Percentiles rank a stretch among this genome's conserved stretches.
phyloP scores from a whole-genome alignment of 345 rosid species.

The Gossypium anomalum region DNA sequence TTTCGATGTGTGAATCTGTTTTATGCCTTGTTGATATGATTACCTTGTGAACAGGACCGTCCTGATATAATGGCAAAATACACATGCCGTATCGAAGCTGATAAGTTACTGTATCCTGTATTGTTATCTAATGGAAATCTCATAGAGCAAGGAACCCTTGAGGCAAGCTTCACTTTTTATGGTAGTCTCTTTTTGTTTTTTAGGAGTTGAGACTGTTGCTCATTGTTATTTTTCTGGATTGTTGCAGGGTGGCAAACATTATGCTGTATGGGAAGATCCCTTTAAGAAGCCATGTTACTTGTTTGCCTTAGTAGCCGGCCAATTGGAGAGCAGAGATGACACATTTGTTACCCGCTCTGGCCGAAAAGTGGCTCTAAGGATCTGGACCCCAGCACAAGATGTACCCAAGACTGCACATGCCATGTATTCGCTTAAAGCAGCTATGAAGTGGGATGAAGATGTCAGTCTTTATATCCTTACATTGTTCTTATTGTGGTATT shows the following conservation, averaged over 20 bases:
- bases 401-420: slow-evolving; percentile 96
- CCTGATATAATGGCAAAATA: slow-evolving; percentile 98
- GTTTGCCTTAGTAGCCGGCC: slow-evolving; percentile 96
- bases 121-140: slow-evolving; percentile 95
- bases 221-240: not conserved
- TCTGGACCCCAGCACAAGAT: slow-evolving; percentile 96
- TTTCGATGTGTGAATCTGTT: slow-evolving; percentile 12
- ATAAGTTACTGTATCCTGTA: slow-evolving; percentile 84
- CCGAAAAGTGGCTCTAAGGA: slow-evolving; percentile 71
- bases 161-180: slow-evolving; percentile 40
- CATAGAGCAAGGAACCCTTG: slow-evolving; percentile 67
- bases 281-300: slow-evolving; percentile 98
- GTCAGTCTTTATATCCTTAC: slow-evolving; percentile 38
- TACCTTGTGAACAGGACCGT: slow-evolving; percentile 62
- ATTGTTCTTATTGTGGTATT: not conserved
- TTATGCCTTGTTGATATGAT: slow-evolving; percentile 16
- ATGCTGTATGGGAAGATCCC: slow-evolving; percentile 95
- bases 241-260: slow-evolving; percentile 83
- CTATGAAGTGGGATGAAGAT: slow-evolving; percentile 99
- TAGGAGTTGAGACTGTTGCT: slow-evolving; percentile 10
- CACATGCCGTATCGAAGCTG: slow-evolving; percentile 89
- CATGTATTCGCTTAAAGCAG: slow-evolving; percentile 93
- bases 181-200: slow-evolving; percentile 7
- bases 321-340: slow-evolving; percentile 89
- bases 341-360: slow-evolving; percentile 74